These are phyloP conservation scores for Coemansia brasiliensis DNA, from an alignment of 192 early-diverging fungal species.

Conservation along the genomic window DNA sequence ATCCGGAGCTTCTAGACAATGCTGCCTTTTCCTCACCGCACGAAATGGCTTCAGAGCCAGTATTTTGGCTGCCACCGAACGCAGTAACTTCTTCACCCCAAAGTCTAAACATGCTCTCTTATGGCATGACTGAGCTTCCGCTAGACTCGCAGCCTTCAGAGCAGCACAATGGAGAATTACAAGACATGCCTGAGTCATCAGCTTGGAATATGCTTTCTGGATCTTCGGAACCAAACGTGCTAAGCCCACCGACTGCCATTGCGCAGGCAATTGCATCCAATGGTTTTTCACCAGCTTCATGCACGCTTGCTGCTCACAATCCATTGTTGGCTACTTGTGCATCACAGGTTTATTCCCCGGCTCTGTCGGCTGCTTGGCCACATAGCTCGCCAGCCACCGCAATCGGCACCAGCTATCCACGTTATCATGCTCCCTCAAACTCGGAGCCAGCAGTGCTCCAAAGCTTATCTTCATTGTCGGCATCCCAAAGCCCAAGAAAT, in stretches of 20 bases:
- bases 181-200: background rate
- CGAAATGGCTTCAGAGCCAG: background rate
- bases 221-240: background rate
- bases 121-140: background rate
- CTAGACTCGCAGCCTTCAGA: background rate
- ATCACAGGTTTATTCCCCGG: background rate
- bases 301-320: background rate
- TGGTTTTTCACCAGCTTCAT: background rate
- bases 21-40: background rate
- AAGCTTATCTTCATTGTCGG: background rate
- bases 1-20: background rate
- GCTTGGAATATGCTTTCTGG: background rate
- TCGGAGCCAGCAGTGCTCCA: background rate
- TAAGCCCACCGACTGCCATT: conserved; percentile 9
- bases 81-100: background rate
- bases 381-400: background rate
- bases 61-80: too few relatives aligned
- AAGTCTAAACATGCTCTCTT: background rate
- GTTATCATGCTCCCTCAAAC: background rate
- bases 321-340: background rate
- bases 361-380: background rate
- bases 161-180: background rate
- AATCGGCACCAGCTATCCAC: background rate
- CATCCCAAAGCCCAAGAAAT: conserved; percentile 2
- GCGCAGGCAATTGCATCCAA: background rate